Evolutionary conservation across 768 basidiomycete genomes (phyloP), one percentile per base, ranked within the genome.

Genomic region (Sutorius australiensis): DNA sequence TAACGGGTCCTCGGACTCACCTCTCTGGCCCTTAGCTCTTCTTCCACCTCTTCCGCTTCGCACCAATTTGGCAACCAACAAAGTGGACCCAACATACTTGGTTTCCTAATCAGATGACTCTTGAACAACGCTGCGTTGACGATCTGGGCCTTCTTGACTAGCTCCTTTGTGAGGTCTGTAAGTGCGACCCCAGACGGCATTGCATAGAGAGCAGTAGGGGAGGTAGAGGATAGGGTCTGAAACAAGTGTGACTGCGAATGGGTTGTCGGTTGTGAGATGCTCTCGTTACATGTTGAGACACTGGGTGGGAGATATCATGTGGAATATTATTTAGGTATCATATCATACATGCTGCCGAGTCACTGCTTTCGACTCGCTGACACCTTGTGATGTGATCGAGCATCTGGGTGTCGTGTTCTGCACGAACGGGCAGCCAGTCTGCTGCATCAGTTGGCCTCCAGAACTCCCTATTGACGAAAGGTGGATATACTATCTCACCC

Each of bases 61-160:
- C 95, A 98, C 93, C 94, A 99, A 69, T 97, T 98, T 3, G 91
- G 82, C 24, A 95, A 75, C 39, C 95, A 80, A 69, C 95, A 98
- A 46, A 98, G 70, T 30, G 91, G 83, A 0, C 91, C 92, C 10
- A 98, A 73, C 51, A 99, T 72, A 12, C 78, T 80, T 0, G 95
- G 92, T 40, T 87, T 77, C 38, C 87, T 86, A 19, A 91, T 77
- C 19, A 98, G 73, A 68, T 95, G 97, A 3, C 88, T 85, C 71
- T 97, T 95, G 72, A 98, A 94, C 58, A 98, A 72, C 9, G 91
- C 95, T 1, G 97, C 98, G 62, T 98, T 92, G 24, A 98, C 89
- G 32, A 98, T 84, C 71, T 98, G 95, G 1, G 94, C 93, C 51
- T 87, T 91, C 17, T 91, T 80, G 34, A 95, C 75, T 6, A 98